A percentile compares a stretch with the other conserved stretches of the same genome.
These are phyloP conservation scores for Podaxis mareebaensis DNA, from an alignment of 768 basidiomycete genomes.

Conservation along the genomic window DNA sequence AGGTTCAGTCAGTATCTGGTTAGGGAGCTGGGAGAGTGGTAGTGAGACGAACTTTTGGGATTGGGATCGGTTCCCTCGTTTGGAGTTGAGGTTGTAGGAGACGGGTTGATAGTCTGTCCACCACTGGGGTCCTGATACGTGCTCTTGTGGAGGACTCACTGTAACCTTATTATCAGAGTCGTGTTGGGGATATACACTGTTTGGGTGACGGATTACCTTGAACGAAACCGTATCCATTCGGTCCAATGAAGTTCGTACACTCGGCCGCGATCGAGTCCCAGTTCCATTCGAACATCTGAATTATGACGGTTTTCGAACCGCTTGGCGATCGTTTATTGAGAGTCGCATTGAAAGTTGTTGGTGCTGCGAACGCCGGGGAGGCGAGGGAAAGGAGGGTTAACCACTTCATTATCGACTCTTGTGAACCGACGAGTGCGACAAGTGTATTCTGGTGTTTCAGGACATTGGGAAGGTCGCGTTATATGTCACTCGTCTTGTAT, in stretches of 20 bases:
- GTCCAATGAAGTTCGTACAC: conserved; percentile 66
- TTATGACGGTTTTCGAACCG: conserved; percentile 48
- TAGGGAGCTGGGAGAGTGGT: conserved; percentile 17
- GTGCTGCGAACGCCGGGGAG: neutral
- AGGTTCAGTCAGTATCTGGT: neutral
- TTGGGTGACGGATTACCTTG: conserved; percentile 48
- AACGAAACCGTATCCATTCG: conserved; percentile 70
- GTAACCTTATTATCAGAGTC: neutral
- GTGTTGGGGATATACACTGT: neutral
- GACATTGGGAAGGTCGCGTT: neutral
- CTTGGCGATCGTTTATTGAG: conserved; percentile 15
- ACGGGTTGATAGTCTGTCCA: conserved; percentile 78
- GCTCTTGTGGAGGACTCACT: conserved; percentile 59
- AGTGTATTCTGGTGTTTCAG: neutral
- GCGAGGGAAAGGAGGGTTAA: neutral
- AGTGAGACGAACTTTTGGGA: conserved; percentile 35
- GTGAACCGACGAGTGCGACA: neutral
- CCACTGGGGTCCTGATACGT: conserved; percentile 60
- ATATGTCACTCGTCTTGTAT: neutral
- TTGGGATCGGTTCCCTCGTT: conserved; percentile 59
- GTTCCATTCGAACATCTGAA: conserved; percentile 73
- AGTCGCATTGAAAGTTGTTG: neutral
- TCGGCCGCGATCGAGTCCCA: conserved; percentile 63
- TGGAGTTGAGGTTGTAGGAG: conserved; percentile 64
- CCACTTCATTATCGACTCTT: conserved; percentile 4